These are phyloP conservation scores for Helichrysum umbraculigerum DNA, from an alignment of 129 eudicot genomes.

Conservation along the genomic window DNA sequence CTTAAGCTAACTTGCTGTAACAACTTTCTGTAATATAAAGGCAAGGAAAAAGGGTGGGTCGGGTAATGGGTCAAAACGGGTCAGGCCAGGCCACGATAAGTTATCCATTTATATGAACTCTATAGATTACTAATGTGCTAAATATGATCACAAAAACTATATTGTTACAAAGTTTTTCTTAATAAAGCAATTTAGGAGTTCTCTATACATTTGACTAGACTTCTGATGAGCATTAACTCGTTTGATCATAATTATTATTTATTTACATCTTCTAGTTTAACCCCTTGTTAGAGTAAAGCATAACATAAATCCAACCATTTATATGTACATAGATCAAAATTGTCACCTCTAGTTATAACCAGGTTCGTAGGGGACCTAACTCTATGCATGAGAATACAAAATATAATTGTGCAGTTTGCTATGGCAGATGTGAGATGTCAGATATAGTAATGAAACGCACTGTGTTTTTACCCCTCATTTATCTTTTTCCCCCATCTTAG, in stretches of 20 bases:
- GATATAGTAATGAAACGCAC: background rate
- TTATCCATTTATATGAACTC: background rate
- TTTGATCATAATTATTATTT: background rate
- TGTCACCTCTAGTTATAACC: background rate
- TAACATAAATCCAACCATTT: background rate
- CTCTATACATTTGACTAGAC: background rate
- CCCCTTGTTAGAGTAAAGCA: background rate
- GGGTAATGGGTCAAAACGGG: background rate
- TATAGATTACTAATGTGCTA: background rate
- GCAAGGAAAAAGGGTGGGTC: background rate
- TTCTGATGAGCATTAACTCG: background rate
- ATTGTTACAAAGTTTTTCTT: too few relatives aligned
- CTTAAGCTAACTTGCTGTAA: background rate
- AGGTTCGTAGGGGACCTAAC: background rate
- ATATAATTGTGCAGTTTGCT: background rate
- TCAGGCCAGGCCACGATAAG: background rate
- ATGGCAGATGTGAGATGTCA: background rate
- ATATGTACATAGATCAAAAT: background rate
- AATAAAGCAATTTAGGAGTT: too few relatives aligned
- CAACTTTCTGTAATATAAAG: background rate
- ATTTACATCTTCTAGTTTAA: background rate
- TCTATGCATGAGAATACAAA: background rate
- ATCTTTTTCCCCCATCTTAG: background rate
- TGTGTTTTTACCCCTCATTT: background rate
- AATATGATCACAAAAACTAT: background rate